These are phyloP conservation scores for Ustilago vetiveriae DNA, from an alignment of 1,284 basidiomycete species.

Conservation along the genomic window DNA sequence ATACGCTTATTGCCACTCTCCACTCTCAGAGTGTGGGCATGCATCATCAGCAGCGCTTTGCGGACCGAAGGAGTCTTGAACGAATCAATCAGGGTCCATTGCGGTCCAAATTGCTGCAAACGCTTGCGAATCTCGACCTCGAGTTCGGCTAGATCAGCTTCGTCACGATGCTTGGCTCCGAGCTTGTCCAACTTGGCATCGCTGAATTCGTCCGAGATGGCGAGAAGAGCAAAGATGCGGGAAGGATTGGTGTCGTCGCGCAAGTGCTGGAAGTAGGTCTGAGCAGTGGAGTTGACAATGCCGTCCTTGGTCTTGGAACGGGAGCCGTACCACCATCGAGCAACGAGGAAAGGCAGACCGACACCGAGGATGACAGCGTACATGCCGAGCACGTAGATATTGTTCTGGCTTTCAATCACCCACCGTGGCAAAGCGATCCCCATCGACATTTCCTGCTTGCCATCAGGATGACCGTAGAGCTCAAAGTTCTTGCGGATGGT, in stretches of 20 bases:
- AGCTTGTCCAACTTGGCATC: slow-evolving; percentile 67
- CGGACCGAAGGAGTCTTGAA: slow-evolving; percentile 56
- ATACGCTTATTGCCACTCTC: slow-evolving; percentile 41
- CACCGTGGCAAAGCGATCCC: slow-evolving; percentile 95
- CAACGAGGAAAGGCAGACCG: slow-evolving; percentile 83
- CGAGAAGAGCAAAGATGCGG: slow-evolving; percentile 79
- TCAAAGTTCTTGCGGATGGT: slow-evolving; percentile 90
- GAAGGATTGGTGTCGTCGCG: slow-evolving; percentile 81
- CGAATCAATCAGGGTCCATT: slow-evolving; percentile 46
- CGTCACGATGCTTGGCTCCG: slow-evolving; percentile 42
- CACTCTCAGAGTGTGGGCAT: slow-evolving; percentile 82
- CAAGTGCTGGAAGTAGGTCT: slow-evolving; percentile 86
- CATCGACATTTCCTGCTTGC: slow-evolving; percentile 91
- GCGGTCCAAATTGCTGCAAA: slow-evolving; percentile 33
- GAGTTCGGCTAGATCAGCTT: slow-evolving; percentile 68
- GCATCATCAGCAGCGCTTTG: slow-evolving; percentile 72
- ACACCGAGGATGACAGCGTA: slow-evolving; percentile 90
- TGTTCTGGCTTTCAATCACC: slow-evolving; percentile 92
- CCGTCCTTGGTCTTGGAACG: slow-evolving; percentile 92
- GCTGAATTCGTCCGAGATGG: slow-evolving; percentile 79
- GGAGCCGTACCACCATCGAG: slow-evolving; percentile 94
- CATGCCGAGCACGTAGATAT: slow-evolving; percentile 84
- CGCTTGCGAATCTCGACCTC: slow-evolving; percentile 68
- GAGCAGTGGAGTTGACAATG: slow-evolving; percentile 82
- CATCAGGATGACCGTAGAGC: slow-evolving; percentile 94